Percentiles rank a stretch among this genome's conserved stretches.
These are phyloP conservation scores for Theileria annulata DNA, from an alignment of 169 alveolate genomes.

Conservation along the genomic window DNA sequence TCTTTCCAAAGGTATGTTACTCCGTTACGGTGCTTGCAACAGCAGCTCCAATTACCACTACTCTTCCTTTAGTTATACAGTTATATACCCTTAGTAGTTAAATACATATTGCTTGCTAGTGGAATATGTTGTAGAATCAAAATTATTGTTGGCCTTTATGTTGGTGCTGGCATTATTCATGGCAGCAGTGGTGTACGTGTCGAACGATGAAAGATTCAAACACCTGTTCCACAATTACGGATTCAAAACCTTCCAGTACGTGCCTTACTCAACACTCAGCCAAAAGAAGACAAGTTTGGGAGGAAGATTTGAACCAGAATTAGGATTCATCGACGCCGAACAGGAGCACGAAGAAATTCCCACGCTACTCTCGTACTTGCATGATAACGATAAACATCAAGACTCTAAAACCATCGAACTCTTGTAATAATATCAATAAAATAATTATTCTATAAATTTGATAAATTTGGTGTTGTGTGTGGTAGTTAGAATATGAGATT, in stretches of 20 bases:
- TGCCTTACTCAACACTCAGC: constrained; percentile 69
- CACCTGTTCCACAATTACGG: constrained; percentile 67
- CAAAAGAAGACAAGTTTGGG: constrained; percentile 48
- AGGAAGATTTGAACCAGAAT: constrained; percentile 77
- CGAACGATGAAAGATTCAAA: constrained; percentile 50
- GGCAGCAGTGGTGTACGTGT: constrained; percentile 54
- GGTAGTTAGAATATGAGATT: not conserved
- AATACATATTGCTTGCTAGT: no score
- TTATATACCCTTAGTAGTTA: no score
- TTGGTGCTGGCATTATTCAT: constrained; percentile 44
- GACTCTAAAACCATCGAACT: constrained; percentile 53
- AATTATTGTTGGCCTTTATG: constrained; percentile 45
- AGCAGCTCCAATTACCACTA: not conserved
- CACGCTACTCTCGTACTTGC: constrained; percentile 67
- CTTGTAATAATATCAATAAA: constrained; percentile 5
- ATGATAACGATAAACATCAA: constrained; percentile 11
- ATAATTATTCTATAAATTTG: not conserved
- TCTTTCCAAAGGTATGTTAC: constrained; percentile 71
- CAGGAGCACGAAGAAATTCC: constrained; percentile 80
- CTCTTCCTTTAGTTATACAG: no score
- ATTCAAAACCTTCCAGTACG: constrained; percentile 70
- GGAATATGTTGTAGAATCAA: constrained; percentile 12
- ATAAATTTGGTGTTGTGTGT: no score
- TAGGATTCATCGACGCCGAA: constrained; percentile 80
- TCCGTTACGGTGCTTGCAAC: not conserved